Evolutionary conservation across 2,329 filamentous ascomycete genomes (phyloP).

Genomic region (Fusarium burgessii): DNA sequence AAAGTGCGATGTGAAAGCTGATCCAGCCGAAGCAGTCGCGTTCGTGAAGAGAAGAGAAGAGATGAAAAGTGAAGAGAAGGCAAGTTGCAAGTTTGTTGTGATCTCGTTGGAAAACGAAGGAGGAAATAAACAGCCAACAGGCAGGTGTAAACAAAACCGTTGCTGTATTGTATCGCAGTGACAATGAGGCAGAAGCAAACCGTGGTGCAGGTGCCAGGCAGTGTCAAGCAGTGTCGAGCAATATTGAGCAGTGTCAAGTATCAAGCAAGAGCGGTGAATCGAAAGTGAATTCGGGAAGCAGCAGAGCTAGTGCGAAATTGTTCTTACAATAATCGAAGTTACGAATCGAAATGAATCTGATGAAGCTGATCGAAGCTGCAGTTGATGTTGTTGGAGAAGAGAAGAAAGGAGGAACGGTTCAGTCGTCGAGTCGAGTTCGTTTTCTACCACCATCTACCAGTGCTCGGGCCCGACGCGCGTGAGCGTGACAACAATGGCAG

Average conservation of each 20-base stretch:
- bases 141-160: conserved; percentile 14
- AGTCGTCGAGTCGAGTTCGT: conserved; percentile 8
- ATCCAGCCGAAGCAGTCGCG: conserved; percentile 9
- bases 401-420: background rate
- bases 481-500: background rate
- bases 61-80: background rate
- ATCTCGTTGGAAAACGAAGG: background rate
- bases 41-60: background rate
- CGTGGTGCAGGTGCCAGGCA: conserved; percentile 19
- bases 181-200: conserved; percentile 18
- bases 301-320: background rate
- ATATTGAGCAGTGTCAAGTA: background rate
- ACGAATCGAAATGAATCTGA: conserved; percentile 1
- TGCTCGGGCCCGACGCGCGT: conserved; percentile 10
- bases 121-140: background rate
- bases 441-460: conserved; percentile 4
- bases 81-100: background rate
- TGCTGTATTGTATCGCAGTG: background rate
- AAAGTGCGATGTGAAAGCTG: background rate
- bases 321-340: conserved; percentile 27
- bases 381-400: conserved; percentile 20
- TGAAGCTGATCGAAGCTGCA: conserved; percentile 16
- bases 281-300: background rate
- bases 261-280: conserved; percentile 13
- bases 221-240: background rate